These are phyloP conservation scores for Saccharomyces uvarum DNA, from an alignment of 1,139 yeast species.

Conservation along the genomic window DNA sequence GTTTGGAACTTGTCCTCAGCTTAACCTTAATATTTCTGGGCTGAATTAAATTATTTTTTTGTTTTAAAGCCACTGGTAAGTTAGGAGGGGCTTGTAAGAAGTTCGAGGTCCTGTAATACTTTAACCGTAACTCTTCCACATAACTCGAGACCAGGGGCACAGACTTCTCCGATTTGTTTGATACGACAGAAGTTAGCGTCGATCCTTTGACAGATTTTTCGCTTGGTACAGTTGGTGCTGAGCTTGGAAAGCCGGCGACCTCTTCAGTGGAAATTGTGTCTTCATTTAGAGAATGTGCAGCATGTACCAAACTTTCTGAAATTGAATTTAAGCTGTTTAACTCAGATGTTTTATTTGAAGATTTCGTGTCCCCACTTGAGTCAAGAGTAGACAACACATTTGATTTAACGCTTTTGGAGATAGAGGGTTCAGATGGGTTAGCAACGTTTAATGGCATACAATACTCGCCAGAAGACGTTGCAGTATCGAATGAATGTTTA, in stretches of 20 bases:
- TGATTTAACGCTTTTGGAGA: not conserved
- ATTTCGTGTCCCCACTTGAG: not conserved
- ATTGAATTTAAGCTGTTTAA: not conserved
- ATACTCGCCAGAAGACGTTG: slow-evolving; percentile 4
- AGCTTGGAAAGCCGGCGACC: not conserved
- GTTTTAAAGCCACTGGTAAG: slow-evolving; percentile 28
- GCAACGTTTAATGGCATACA: not conserved
- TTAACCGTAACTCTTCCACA: slow-evolving; percentile 30
- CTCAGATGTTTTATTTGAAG: not conserved
- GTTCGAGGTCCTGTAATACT: slow-evolving; percentile 30
- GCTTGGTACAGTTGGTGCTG: slow-evolving; percentile 1
- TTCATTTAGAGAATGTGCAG: not conserved
- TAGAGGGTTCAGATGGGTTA: not conserved
- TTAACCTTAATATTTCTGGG: slow-evolving; percentile 31
- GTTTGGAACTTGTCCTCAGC: slow-evolving; percentile 31
- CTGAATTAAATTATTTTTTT: slow-evolving; percentile 28
- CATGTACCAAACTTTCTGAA: not conserved
- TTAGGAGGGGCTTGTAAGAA: slow-evolving; percentile 31
- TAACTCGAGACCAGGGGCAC: slow-evolving; percentile 30
- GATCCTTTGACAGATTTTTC: slow-evolving; percentile 2
- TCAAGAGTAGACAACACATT: not conserved
- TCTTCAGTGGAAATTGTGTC: not conserved
- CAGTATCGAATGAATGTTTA: not conserved
- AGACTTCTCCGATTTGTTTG: slow-evolving; percentile 19
- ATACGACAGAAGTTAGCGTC: slow-evolving; percentile 7